These are phyloP conservation scores for Lasiosphaeria hispida DNA, from an alignment of 495 filamentous ascomycete species.

Conservation along the genomic window DNA sequence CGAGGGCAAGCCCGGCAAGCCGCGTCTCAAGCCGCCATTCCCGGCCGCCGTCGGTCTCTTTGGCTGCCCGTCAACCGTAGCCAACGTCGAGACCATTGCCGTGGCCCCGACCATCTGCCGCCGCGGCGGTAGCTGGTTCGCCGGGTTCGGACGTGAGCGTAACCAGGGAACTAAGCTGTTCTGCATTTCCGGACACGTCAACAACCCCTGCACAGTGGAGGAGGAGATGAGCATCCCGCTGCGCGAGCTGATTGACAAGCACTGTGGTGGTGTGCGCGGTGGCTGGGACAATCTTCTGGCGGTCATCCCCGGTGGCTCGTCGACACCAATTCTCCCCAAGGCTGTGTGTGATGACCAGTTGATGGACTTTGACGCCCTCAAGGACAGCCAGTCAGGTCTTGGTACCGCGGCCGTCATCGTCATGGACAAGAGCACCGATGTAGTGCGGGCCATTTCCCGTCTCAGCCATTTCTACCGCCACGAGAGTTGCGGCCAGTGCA, in stretches of 20 bases:
- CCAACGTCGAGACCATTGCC: constrained; percentile 95
- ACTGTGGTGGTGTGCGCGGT: constrained; percentile 93
- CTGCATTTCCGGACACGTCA: constrained; percentile 98
- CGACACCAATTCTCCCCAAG: constrained; percentile 91
- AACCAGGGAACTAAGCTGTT: constrained; percentile 97
- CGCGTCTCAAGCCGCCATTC: constrained; percentile 96
- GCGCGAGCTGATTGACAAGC: constrained; percentile 91
- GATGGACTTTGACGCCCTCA: constrained; percentile 98
- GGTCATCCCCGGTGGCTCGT: constrained; percentile 93
- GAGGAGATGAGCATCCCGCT: constrained; percentile 98
- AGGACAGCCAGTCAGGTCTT: constrained; percentile 94
- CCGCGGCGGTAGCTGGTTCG: constrained; percentile 90
- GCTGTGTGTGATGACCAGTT: constrained; percentile 84
- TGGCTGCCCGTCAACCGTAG: constrained; percentile 95
- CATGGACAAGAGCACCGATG: constrained; percentile 96
- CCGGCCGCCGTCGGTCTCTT: constrained; percentile 95
- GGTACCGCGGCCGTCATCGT: constrained; percentile 99
- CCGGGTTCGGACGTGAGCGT: constrained; percentile 85
- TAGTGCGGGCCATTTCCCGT: constrained; percentile 88
- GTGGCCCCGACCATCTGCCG: constrained; percentile 96
- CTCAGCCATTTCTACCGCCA: constrained; percentile 97
- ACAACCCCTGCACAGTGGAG: constrained; percentile 96
- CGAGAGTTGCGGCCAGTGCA: constrained; percentile 97
- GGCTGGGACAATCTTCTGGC: constrained; percentile 98
- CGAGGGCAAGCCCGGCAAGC: constrained; percentile 98